Evolutionary conservation across 2,329 filamentous ascomycete genomes (phyloP).

Genomic region (Aspergillus sp.): DNA sequence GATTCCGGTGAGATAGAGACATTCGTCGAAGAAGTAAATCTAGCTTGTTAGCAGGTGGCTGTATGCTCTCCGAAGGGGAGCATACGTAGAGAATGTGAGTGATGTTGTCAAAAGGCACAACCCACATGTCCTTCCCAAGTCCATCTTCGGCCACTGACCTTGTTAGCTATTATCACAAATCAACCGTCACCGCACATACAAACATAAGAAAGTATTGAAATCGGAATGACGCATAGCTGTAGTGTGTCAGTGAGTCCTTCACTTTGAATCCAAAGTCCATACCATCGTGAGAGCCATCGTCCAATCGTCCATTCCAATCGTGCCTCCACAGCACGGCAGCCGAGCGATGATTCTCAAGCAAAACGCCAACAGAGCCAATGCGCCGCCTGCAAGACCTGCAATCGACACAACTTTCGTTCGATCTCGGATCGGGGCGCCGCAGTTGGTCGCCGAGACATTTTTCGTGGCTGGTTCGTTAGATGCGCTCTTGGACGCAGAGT

Average conservation of each 20-base stretch:
- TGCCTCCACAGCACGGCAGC: constrained; percentile 37
- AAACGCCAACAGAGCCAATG: constrained; percentile 40
- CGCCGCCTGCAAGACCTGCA: constrained; percentile 39
- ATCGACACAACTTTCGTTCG: constrained; percentile 36
- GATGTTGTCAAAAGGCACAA: constrained; percentile 47
- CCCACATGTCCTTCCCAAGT: constrained; percentile 53
- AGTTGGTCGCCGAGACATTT: constrained; percentile 47
- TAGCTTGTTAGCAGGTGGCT: constrained; percentile 24
- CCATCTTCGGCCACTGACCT: constrained; percentile 44
- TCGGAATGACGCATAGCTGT: constrained; percentile 23
- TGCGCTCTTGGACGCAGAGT: neutral
- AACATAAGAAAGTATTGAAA: constrained; percentile 31
- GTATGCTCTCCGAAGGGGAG: constrained; percentile 16
- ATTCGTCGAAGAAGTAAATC: constrained; percentile 37
- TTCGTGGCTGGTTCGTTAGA: constrained; percentile 39
- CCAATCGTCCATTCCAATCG: constrained; percentile 48
- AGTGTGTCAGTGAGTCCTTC: neutral
- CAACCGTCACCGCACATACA: constrained; percentile 30
- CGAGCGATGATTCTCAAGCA: constrained; percentile 45
- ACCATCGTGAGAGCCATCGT: constrained; percentile 41
- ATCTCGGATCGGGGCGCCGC: constrained; percentile 44
- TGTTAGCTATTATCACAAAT: neutral
- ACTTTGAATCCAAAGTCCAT: neutral
- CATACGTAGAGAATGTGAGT: constrained; percentile 46
- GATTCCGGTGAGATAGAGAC: constrained; percentile 40